Evolutionary conservation across 805 yeast species (phyloP).

Genomic region (Metschnikowia santaceciliae): DNA sequence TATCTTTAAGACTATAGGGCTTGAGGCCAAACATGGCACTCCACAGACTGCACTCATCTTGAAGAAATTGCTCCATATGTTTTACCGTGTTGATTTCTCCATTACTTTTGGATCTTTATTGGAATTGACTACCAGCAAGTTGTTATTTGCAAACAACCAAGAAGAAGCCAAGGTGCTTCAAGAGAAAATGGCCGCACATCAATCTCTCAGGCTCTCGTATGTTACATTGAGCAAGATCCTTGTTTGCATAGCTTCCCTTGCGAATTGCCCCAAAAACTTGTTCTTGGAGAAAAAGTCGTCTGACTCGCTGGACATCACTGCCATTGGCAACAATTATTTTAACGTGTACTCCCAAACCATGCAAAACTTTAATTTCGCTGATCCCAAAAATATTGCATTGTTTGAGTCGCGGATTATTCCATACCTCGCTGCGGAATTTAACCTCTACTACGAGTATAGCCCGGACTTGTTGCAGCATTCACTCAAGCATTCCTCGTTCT

Average conservation of each 20-base stretch:
- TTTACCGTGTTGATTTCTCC: conserved; percentile 24
- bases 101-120: conserved; percentile 18
- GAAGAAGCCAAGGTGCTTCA: conserved; percentile 3
- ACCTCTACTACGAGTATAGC: conserved; percentile 19
- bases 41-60: conserved; percentile 17
- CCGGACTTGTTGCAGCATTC: conserved; percentile 14
- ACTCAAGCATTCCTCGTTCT: conserved; percentile 13
- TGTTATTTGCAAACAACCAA: conserved; percentile 2
- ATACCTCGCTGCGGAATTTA: conserved; percentile 22
- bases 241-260: conserved; percentile 22
- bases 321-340: conserved; percentile 17
- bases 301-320: conserved; percentile 29
- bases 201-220: conserved; percentile 13
- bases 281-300: conserved; percentile 19
- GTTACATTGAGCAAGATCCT: conserved; percentile 26
- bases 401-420: conserved; percentile 20
- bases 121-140: conserved; percentile 7
- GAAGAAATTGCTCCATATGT: conserved; percentile 22
- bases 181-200: neutral
- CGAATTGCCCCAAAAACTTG: conserved; percentile 22
- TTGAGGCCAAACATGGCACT: conserved; percentile 11
- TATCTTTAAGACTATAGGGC: conserved; percentile 16
- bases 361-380: conserved; percentile 15
- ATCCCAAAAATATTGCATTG: neutral
- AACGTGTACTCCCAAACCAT: conserved; percentile 21